These are phyloP conservation scores for Medicago ruthenica DNA, from an alignment of 306 rosid species.

Conservation along the genomic window DNA sequence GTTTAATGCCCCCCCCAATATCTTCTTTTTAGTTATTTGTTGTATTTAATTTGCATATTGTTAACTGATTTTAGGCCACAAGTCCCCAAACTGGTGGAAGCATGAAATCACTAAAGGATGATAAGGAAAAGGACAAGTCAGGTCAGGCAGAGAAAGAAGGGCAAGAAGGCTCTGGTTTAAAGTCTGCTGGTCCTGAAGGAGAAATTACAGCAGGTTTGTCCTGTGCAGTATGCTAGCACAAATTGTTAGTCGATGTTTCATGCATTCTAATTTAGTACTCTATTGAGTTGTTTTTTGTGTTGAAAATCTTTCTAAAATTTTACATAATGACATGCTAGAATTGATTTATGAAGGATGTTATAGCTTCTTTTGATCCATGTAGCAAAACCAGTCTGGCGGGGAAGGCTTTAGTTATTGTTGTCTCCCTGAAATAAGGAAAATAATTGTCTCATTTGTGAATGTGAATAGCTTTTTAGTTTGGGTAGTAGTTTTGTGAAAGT, in stretches of 20 bases:
- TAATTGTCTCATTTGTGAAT: constrained; percentile 14
- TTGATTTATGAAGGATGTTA: not conserved
- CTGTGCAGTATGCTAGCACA: not conserved
- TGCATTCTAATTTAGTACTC: not conserved
- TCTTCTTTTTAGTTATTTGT: constrained; percentile 23
- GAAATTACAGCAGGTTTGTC: constrained; percentile 96
- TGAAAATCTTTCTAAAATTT: constrained; percentile 20
- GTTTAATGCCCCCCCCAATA: not conserved
- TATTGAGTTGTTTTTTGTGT: not conserved
- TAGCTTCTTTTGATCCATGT: constrained; percentile 1
- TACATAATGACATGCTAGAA: constrained; percentile 25
- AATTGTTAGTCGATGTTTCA: constrained; percentile 23
- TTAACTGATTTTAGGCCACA: constrained; percentile 61
- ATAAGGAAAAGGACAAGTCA: constrained; percentile 63
- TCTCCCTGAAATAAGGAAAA: constrained; percentile 7
- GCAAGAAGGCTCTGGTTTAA: constrained; percentile 83
- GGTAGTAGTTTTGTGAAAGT: not conserved
- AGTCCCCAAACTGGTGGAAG: constrained; percentile 97
- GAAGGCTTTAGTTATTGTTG: constrained; percentile 6
- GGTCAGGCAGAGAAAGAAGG: constrained; percentile 84
- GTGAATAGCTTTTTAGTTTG: constrained; percentile 13
- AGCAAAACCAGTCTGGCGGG: not conserved
- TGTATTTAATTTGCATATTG: constrained; percentile 32
- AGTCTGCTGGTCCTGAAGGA: constrained; percentile 96
- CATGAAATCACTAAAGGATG: constrained; percentile 88